Evolutionary conservation across 108 stramenopile genomes (phyloP), one percentile per base, ranked within the genome.

Genomic region (Bacterosira constricta): DNA sequence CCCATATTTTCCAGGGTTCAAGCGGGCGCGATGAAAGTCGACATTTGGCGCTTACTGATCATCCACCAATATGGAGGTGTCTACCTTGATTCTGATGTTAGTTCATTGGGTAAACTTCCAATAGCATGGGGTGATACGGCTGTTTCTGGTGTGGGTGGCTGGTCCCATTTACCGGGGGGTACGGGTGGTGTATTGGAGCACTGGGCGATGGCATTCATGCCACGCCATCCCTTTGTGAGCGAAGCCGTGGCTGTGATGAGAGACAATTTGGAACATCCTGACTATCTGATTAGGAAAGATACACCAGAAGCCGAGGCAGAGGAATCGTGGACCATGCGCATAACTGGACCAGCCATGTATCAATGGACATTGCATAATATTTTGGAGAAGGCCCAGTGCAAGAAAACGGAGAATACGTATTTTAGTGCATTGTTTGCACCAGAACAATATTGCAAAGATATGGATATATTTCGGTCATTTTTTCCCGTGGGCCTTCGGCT

Each of bases 141-240:
- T 6, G 61, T 62, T 1, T 62, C 61, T 6, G 61, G 61, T 0
- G 61, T 62, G 39, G 61, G 61, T 2, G 30, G 61, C 41, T 62
- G 61, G 61, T 4, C 34, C 4, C 61, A 62, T 32, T 21, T 62
- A 1, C 61, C 61, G 8, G n/a, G 38, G 15, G 20, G 12, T 13
- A 29, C 12, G 20, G 23, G 41, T 0, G 61, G 61, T 0, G 4
- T 62, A 39, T 42, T 62, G 8, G 61, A 62, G 37, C 61, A 62
- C 29, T 62, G 61, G 61, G 45, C 61, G 30, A 62, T 62, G 34
- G 61, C 61, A n/a, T 62, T 44, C 61, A 62, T 46, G 61, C 61
- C 61, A 12, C 26, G 10, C 29, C 61, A 62, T 62, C 61, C 61
- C n/a, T 62, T 20, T 21, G 21, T 62, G 0, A 46, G 18, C 18